A percentile compares a stretch with the other conserved stretches of the same genome.
Conservation (phyloP, 2,329 filamentous ascomycete species). For the Fusarium sp. region DNA sequence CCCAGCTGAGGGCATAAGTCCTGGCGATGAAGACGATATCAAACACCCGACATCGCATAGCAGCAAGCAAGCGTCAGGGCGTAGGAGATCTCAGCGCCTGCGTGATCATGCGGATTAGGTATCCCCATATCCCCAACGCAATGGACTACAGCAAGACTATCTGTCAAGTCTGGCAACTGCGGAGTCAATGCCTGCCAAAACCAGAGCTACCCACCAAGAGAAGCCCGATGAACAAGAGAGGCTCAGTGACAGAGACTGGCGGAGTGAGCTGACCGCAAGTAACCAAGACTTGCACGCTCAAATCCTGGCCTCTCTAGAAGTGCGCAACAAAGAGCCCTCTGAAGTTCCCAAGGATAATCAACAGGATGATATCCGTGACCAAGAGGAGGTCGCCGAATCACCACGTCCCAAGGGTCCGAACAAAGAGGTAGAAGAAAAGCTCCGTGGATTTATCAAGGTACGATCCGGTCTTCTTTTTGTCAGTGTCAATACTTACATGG, state of each 20-base stretch:
- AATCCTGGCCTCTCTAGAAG: conserved; percentile 33
- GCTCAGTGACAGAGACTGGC: neutral
- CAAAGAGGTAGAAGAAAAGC: conserved; percentile 25
- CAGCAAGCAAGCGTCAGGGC: conserved; percentile 3
- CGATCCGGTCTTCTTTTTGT: neutral
- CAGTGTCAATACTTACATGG: conserved; percentile 20
- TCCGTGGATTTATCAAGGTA: conserved; percentile 47
- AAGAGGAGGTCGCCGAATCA: neutral
- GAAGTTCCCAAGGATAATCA: neutral
- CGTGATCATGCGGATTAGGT: conserved; percentile 21
- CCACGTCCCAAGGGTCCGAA: neutral
- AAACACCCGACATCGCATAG: neutral
- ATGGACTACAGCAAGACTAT: conserved; percentile 14
- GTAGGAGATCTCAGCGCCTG: conserved; percentile 21
- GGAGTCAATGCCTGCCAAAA: conserved; percentile 1
- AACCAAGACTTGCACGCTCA: conserved; percentile 33
- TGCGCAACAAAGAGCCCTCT: conserved; percentile 1
- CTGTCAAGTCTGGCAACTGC: conserved; percentile 10
- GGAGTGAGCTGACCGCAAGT: conserved; percentile 3
- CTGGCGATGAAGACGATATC: neutral
- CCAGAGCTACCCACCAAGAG: neutral
- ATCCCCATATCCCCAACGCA: conserved; percentile 11
- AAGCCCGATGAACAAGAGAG: neutral
- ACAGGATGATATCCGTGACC: neutral
- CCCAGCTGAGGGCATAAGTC: neutral